Conservation (phyloP, 2,329 filamentous ascomycete species). For the Trichoderma asperellum region DNA sequence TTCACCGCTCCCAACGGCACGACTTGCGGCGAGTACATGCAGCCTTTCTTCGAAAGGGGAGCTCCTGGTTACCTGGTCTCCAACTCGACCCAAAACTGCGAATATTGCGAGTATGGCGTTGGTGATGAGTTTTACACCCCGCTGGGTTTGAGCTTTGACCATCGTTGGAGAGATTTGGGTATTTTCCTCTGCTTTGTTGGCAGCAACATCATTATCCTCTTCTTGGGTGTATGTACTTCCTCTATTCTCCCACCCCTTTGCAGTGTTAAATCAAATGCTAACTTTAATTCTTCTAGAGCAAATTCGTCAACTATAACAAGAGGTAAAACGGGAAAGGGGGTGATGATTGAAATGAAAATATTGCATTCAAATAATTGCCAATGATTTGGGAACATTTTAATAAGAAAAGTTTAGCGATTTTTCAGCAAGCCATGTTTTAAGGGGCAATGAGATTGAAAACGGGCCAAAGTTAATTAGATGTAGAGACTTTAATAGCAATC, state of each 20-base stretch:
- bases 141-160: constrained; percentile 66
- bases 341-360: not conserved
- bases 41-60: constrained; percentile 67
- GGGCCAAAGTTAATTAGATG: not conserved
- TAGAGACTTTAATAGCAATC: constrained; percentile 7
- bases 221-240: constrained; percentile 53
- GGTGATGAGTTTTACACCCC: constrained; percentile 79
- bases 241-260: not conserved
- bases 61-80: constrained; percentile 72
- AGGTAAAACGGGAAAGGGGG: constrained; percentile 40
- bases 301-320: constrained; percentile 59
- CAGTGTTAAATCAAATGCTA: constrained; percentile 22
- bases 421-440: not conserved
- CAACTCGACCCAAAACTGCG: constrained; percentile 67
- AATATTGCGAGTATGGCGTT: constrained; percentile 80
- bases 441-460: not conserved
- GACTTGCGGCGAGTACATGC: constrained; percentile 78
- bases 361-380: not conserved
- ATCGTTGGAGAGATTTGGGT: constrained; percentile 81
- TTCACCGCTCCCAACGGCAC: constrained; percentile 69
- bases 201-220: constrained; percentile 71
- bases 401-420: not conserved
- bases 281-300: constrained; percentile 43
- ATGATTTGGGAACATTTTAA: not conserved
- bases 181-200: constrained; percentile 77